Evolutionary conservation across 331 rosid genomes (phyloP), one percentile per base, ranked within the genome.

Genomic region (Stylosanthes scabra): DNA sequence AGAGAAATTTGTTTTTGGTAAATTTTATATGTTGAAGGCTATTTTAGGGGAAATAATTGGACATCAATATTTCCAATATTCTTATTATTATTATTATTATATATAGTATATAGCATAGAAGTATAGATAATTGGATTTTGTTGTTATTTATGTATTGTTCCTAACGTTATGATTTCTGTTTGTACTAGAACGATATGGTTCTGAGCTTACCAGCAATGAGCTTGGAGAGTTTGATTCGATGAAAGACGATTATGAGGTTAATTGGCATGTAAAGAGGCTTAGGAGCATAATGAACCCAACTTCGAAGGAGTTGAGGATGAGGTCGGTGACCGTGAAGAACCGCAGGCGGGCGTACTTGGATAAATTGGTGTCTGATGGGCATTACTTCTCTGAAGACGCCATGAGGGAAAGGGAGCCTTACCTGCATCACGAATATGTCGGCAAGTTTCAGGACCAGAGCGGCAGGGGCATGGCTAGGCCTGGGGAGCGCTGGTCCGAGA

Each of bases 351-450:
- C 98, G 0, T 93, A 88, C 70, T 50, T 93, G 87, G 86, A 89
- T 29, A 86, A 76, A 63, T 27, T 93, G 85, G 41, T 89, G 20
- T 72, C 14, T 59, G 83, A 73, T 4, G 96, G 97, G 44, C 46
- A 78, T 9, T 91, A 91, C 80, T 89, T 91, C 80, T 88, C 90
- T 0, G 97, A 93, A 78, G 96, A 91, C 20, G 80, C 96, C 0
- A 91, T 93, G 96, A 88, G 98, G 88, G 94, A 88, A 75, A 91
- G 98, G 56, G 96, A 93, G 63, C 97, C 97, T 0, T 93, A 86
- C 74, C 74, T 91, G 71, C 98, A 93, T 72, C 91, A 93, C 5
- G 98, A 91, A 63, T 93, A 91, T 28, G 79, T 91, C 2, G 97
- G 97, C 6, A 91, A 81, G 83, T 93, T 88, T 85, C 97, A 93